phyloP scores from a whole-genome alignment of 257 asterid genomes.

The Echium plantagineum region DNA sequence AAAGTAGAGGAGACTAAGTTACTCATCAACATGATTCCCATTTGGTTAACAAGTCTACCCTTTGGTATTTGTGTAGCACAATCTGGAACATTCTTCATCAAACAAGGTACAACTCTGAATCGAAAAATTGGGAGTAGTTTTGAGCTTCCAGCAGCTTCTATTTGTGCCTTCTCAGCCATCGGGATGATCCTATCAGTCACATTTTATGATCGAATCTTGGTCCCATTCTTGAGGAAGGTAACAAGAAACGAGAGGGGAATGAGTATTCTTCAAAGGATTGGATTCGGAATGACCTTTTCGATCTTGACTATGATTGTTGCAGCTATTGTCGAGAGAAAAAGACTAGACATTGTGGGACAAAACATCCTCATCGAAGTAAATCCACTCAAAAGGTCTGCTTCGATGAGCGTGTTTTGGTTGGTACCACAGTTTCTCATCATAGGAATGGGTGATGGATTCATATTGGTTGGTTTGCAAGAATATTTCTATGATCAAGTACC shows the following conservation, averaged over 20 bases:
- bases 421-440: conserved; percentile 69
- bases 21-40: conserved; percentile 51
- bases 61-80: conserved; percentile 72
- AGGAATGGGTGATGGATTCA: conserved; percentile 62
- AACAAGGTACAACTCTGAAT: conserved; percentile 46
- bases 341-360: conserved; percentile 23
- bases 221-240: conserved; percentile 40
- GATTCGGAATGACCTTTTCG: conserved; percentile 59
- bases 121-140: conserved; percentile 26
- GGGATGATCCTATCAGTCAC: conserved; percentile 61
- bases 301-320: conserved; percentile 44
- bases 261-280: conserved; percentile 58
- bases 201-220: conserved; percentile 51
- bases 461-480: conserved; percentile 78
- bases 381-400: conserved; percentile 22
- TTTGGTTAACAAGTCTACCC: conserved; percentile 63
- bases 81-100: conserved; percentile 59
- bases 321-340: conserved; percentile 47
- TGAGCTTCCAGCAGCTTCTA: conserved; percentile 63
- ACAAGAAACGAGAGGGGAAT: conserved; percentile 64
- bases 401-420: conserved; percentile 90
- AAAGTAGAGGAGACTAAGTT: conserved; percentile 63
- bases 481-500: conserved; percentile 82
- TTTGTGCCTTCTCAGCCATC: conserved; percentile 47
- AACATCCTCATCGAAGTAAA: neutral